Evolutionary conservation across 2,329 filamentous ascomycete genomes (phyloP).

Genomic region (Cladosporium sp.): DNA sequence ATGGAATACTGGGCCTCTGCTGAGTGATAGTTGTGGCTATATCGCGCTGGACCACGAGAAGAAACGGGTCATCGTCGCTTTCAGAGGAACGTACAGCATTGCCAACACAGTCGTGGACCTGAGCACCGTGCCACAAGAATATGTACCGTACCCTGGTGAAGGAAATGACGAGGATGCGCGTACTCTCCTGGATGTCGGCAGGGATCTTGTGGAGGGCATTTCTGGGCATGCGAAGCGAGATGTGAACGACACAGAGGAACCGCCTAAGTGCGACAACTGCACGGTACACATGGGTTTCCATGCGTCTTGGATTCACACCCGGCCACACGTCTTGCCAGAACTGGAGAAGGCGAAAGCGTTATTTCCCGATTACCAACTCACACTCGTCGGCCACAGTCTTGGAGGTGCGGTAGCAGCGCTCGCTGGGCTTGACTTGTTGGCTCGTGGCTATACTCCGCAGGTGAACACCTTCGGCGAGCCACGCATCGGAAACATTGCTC

Average conservation of each 20-base stretch:
- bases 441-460: slow-evolving; percentile 68
- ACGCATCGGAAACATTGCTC: slow-evolving; percentile 51
- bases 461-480: slow-evolving; percentile 95
- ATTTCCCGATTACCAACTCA: slow-evolving; percentile 68
- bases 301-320: slow-evolving; percentile 74
- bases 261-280: slow-evolving; percentile 71
- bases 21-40: slow-evolving; percentile 91
- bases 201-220: slow-evolving; percentile 14
- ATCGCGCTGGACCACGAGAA: slow-evolving; percentile 75
- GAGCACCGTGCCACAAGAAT: slow-evolving; percentile 82
- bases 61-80: slow-evolving; percentile 74
- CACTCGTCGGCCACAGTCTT: slow-evolving; percentile 84
- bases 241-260: slow-evolving; percentile 28
- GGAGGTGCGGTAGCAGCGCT: slow-evolving; percentile 89
- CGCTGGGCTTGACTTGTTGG: slow-evolving; percentile 75
- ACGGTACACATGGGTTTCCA: slow-evolving; percentile 92
- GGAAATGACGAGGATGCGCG: slow-evolving; percentile 32
- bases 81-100: slow-evolving; percentile 91
- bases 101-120: slow-evolving; percentile 88
- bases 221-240: slow-evolving; percentile 22
- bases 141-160: slow-evolving; percentile 73
- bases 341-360: slow-evolving; percentile 56
- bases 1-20: slow-evolving; percentile 83
- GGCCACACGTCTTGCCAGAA: slow-evolving; percentile 63
- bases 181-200: slow-evolving; percentile 12